phyloP scores from a whole-genome alignment of 371 early-diverging fungal genomes.

The Mortierella sp. region DNA sequence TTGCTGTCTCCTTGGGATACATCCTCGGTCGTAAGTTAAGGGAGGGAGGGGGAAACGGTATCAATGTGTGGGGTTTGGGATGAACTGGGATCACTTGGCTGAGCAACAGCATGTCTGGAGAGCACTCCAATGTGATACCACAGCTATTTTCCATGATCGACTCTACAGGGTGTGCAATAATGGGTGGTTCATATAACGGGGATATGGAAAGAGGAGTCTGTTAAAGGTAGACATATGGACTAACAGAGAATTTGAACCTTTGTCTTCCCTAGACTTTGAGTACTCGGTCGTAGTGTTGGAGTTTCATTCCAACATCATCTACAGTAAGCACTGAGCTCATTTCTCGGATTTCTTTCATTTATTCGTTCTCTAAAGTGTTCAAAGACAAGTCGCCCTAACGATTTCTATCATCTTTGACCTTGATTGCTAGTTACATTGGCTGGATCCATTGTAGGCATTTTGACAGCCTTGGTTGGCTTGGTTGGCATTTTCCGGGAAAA shows the following conservation, averaged over 20 bases:
- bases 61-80: background rate
- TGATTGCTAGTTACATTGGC: constrained; percentile 25
- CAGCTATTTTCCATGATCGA: no score
- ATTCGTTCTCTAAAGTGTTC: background rate
- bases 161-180: no score
- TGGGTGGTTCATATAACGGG: no score
- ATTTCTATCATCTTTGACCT: background rate
- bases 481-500: constrained; percentile 66
- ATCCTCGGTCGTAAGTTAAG: constrained; percentile 28
- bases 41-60: background rate
- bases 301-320: constrained; percentile 35
- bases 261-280: constrained; percentile 24
- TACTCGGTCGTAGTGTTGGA: constrained; percentile 35
- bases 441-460: constrained; percentile 23
- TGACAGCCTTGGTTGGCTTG: constrained; percentile 57
- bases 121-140: no score
- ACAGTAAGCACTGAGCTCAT: constrained; percentile 21
- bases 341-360: background rate
- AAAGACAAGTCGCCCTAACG: background rate
- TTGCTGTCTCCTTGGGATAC: constrained; percentile 29
- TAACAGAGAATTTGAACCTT: background rate
- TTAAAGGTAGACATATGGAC: no score
- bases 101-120: no score
- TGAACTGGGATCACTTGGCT: no score
- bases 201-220: no score